Base-by-base conservation (phyloP, 2,329 filamentous ascomycete genomes). In the Paracorniculantispora psalliotae region DNA sequence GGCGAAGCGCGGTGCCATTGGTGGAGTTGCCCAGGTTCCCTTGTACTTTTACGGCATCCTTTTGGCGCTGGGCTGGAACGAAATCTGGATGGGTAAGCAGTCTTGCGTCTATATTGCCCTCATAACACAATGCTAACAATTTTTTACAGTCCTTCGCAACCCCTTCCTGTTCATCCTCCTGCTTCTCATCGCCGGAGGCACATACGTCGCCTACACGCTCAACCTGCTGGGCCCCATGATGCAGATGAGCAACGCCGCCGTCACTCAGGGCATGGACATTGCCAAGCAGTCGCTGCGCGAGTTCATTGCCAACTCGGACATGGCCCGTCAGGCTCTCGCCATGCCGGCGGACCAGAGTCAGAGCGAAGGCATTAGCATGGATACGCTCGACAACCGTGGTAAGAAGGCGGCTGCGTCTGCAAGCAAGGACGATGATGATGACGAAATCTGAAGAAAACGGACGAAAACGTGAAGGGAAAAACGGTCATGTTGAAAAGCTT, bases 171-270 rank as follows among this genome's bases (percentile, higher is more conserved):
- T 97, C 77, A 78, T 99, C 69, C 85, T 97, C 68, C 80, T 97
- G 60, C 85, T 96, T 67, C 74, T 97, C 54, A 75, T 89, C 44
- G 87, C 81, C 12, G 83, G 89, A 56, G 92, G 84, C 59, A 90
- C 89, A 3, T 99, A 97, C 68, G 80, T 97, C 28, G 94, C 92
- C 4, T 97, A 94, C 75, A 92, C 87, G 35, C 87, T 99, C 65
- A 97, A 97, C 72, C 85, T 99, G 17, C 92, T 96, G 77, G 94
- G 94, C 1, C 94, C 94, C 0, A 97, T 99, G 80, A 80, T 96
- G 66, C 92, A 96, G 70, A 97, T 99, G 91, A 84, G 86, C 64
- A 94, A 94, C 66, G 94, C 94, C 15, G 94, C 94, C 4, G 88
- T 86, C 50, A 81, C 82, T 63, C 94, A 99, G 75, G 94, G 90